Percentiles rank a stretch among this genome's conserved stretches.
Evolutionary conservation across 164 flowering plant species (phyloP).

Genomic region (Tinospora cordifolia): DNA sequence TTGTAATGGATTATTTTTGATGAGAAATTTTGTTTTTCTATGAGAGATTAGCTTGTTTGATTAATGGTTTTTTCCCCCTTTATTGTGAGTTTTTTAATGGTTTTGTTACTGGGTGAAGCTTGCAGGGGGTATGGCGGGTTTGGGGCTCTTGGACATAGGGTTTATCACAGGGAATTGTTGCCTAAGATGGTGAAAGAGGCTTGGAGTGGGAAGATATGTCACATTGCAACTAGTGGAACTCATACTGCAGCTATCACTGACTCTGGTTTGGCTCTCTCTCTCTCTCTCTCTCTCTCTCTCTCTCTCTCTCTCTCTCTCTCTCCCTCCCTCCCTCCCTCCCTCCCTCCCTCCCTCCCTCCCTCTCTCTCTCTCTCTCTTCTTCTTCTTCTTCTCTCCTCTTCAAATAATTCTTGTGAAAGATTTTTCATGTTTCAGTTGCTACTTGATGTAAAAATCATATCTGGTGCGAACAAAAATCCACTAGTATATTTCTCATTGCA

Average conservation of each 20-base stretch:
- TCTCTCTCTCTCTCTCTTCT: too few relatives aligned
- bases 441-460: too few relatives aligned
- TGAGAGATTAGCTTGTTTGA: not conserved
- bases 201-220: constrained; percentile 56
- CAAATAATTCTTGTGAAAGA: too few relatives aligned
- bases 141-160: constrained; percentile 92
- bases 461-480: too few relatives aligned
- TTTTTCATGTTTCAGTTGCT: too few relatives aligned
- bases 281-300: too few relatives aligned
- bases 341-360: too few relatives aligned
- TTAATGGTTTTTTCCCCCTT: too few relatives aligned
- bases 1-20: constrained; percentile 3
- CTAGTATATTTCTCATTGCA: too few relatives aligned
- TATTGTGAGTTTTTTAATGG: constrained; percentile 1
- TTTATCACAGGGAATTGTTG: constrained; percentile 64
- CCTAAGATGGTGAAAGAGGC: constrained; percentile 69
- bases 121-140: constrained; percentile 99
- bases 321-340: too few relatives aligned
- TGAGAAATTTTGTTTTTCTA: not conserved
- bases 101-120: constrained; percentile 33
- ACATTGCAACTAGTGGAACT: constrained; percentile 78
- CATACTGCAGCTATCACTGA: constrained; percentile 84
- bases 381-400: too few relatives aligned
- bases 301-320: too few relatives aligned
- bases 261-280: constrained; percentile 42